Percentiles rank a stretch among this genome's conserved stretches.
These are phyloP conservation scores for Candida rishiriensis DNA, from an alignment of 805 yeast species.

Conservation along the genomic window DNA sequence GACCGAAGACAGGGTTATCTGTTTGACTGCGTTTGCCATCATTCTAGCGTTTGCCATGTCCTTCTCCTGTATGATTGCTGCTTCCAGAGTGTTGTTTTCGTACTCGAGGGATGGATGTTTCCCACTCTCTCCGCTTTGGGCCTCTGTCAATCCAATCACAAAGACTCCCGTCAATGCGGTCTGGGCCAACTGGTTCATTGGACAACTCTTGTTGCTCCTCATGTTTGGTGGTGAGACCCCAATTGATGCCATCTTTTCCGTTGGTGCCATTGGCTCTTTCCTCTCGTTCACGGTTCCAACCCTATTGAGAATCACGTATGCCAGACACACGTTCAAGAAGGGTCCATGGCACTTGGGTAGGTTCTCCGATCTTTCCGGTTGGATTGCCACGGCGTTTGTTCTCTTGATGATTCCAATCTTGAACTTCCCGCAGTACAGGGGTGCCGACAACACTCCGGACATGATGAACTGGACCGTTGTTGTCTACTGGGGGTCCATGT, in stretches of 20 bases:
- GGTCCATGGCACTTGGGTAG: slow-evolving; percentile 66
- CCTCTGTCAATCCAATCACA: slow-evolving; percentile 44
- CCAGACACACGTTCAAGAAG: slow-evolving; percentile 45
- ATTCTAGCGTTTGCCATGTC: slow-evolving; percentile 45
- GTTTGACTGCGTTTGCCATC: slow-evolving; percentile 39
- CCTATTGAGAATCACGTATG: slow-evolving; percentile 49
- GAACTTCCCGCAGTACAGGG: slow-evolving; percentile 48
- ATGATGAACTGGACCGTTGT: slow-evolving; percentile 61
- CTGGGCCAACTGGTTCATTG: slow-evolving; percentile 49
- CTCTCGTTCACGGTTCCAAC: slow-evolving; percentile 62
- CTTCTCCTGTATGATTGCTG: slow-evolving; percentile 53
- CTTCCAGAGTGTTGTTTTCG: slow-evolving; percentile 60
- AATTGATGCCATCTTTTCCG: slow-evolving; percentile 65
- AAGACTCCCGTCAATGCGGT: slow-evolving; percentile 63
- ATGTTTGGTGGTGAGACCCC: slow-evolving; percentile 62
- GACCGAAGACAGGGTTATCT: slow-evolving; percentile 35
- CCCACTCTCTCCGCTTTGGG: slow-evolving; percentile 53
- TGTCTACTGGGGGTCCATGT: slow-evolving; percentile 56
- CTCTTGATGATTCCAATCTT: slow-evolving; percentile 53
- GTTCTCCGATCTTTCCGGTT: slow-evolving; percentile 43
- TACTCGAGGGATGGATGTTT: slow-evolving; percentile 64
- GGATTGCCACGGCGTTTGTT: slow-evolving; percentile 44
- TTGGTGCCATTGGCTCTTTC: slow-evolving; percentile 65
- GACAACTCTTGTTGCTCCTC: slow-evolving; percentile 50
- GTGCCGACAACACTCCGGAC: slow-evolving; percentile 31